Evolutionary conservation across 345 rosid species (phyloP), one percentile per base, ranked within the genome.

Genomic region (Salix viminalis): DNA sequence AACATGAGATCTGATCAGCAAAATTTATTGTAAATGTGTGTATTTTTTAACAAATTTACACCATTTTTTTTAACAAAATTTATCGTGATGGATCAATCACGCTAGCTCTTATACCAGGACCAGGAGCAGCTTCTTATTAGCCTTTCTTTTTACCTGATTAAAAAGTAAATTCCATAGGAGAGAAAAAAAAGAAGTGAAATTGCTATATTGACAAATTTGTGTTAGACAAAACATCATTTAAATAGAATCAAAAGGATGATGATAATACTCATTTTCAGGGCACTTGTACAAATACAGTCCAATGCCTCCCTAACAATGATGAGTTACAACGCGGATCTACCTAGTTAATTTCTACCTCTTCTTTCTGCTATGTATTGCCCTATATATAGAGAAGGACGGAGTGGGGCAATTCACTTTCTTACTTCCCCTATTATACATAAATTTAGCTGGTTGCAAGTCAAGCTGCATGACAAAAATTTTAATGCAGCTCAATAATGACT

Each of bases 391-490:
- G 67, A 46, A 15, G 62, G 37, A 48, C 12, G 9, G 26, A 26
- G 15, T 28, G 76, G 67, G 75, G 68, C 68, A 46, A 65, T 9
- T 34, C 46, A 11, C 44, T 62, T 41, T 48, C 32, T 56, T 30
- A 10, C 66, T 34, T 39, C 36, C 32, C 56, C 52, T 23, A 30
- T 50, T 36, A 34, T 58, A 64, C 68, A 75, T 76, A 36, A 65
- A 65, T 41, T 28, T 24, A 18, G 52, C 30, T n/a, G 62, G 69
- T 7, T 36, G 24, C 75, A 34, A 48, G 48, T 37, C 41, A 67
- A 71, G 66, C 84, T 80, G 79, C 79, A 73, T 24, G 28, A 56
- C 65, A 52, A 65, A 87, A 77, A 81, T 14, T 73, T 37, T 3
- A 58, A 67, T 46, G 66, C 77, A 69, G 70, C 80, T 46, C 44